Evolutionary conservation across 495 filamentous ascomycete genomes (phyloP).

Genomic region (Penicillium cosmopolitanum): DNA sequence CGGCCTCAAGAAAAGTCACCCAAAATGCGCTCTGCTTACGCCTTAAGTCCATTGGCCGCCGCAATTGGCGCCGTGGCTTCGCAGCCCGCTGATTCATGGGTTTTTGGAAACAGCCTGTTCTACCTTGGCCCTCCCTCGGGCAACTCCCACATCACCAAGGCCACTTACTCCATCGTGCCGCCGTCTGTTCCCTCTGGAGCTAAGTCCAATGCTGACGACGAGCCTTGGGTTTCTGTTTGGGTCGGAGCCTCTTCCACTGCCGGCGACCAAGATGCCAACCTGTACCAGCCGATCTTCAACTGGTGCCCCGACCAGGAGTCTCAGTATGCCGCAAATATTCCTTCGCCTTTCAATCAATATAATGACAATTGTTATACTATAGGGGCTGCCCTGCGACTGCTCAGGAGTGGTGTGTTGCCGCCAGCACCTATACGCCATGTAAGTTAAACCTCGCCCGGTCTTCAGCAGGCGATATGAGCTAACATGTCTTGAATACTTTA

Average conservation of each 20-base stretch:
- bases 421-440: conserved; percentile 24
- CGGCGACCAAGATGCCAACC: conserved; percentile 12
- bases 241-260: conserved; percentile 17
- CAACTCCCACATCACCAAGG: conserved; percentile 22
- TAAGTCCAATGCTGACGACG: conserved; percentile 8
- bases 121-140: conserved; percentile 20
- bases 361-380: neutral
- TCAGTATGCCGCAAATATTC: conserved; percentile 14
- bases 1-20: neutral
- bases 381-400: conserved; percentile 21
- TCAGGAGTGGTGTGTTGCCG: conserved; percentile 26
- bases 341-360: neutral
- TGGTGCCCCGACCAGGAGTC: conserved; percentile 26
- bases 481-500: conserved; percentile 1
- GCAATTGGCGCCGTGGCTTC: conserved; percentile 20
- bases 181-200: conserved; percentile 16
- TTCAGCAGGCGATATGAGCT: neutral
- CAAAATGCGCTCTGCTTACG: conserved; percentile 18
- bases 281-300: conserved; percentile 28
- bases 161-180: conserved; percentile 24
- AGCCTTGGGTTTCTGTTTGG: conserved; percentile 26
- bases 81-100: conserved; percentile 18
- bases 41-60: conserved; percentile 11
- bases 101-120: conserved; percentile 23
- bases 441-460: neutral